Evolutionary conservation across 495 filamentous ascomycete genomes (phyloP).

Genomic region (Tuber calosporum): DNA sequence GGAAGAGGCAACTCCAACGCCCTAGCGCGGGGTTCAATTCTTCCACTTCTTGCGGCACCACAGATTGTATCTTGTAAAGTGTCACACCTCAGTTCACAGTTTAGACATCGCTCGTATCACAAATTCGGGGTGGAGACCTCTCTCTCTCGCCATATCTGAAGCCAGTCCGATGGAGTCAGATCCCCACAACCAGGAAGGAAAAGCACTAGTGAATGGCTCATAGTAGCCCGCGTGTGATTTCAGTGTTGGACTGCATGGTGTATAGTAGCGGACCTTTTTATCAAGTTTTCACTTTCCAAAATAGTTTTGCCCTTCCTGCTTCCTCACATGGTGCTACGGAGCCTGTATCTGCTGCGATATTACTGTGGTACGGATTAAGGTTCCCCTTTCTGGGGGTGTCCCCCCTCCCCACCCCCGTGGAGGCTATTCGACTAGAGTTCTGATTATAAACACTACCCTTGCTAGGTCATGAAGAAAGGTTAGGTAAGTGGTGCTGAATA

Average conservation of each 20-base stretch:
- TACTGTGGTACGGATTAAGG: neutral
- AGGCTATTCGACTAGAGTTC: neutral
- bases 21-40: too few relatives aligned
- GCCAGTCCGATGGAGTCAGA: neutral
- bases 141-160: neutral
- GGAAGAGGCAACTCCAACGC: too few relatives aligned
- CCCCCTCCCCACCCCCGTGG: too few relatives aligned
- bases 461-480: neutral
- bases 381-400: neutral
- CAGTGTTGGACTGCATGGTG: neutral
- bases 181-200: neutral
- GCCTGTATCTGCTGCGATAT: neutral
- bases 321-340: neutral
- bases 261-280: neutral
- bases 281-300: neutral
- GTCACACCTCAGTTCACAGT: neutral
- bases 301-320: neutral
- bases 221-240: neutral
- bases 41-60: too few relatives aligned
- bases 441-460: neutral
- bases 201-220: neutral
- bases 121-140: neutral
- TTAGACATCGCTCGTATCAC: neutral
- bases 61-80: neutral
- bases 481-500: neutral